These are phyloP conservation scores for Marasmius sp. DNA, from an alignment of 1,284 basidiomycete genomes.

Conservation along the genomic window DNA sequence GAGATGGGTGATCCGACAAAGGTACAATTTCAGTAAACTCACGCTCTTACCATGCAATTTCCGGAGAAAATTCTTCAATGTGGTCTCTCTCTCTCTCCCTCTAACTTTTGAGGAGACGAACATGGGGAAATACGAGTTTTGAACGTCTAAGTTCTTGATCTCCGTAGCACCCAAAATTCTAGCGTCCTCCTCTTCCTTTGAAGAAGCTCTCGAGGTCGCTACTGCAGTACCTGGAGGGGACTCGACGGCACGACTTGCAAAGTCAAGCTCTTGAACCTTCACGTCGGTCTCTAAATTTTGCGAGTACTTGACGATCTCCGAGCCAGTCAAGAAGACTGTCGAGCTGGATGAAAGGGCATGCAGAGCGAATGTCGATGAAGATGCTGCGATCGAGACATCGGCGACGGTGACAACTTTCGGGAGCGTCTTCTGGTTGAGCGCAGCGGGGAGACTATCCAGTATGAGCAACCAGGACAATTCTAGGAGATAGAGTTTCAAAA, in stretches of 20 bases:
- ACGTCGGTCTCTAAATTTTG: slow-evolving; percentile 63
- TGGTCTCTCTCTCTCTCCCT: slow-evolving; percentile 98
- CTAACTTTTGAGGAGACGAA: slow-evolving; percentile 95
- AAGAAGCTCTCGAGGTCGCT: slow-evolving; percentile 36
- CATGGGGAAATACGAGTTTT: slow-evolving; percentile 99
- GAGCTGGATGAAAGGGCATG: slow-evolving; percentile 71
- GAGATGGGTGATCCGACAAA: neutral
- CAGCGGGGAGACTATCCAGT: slow-evolving; percentile 66
- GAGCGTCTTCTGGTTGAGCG: slow-evolving; percentile 70
- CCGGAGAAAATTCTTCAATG: slow-evolving; percentile 99
- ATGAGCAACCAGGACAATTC: slow-evolving; percentile 1
- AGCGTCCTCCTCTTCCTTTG: slow-evolving; percentile 70
- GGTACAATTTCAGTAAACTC: slow-evolving; percentile 31
- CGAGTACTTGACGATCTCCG: slow-evolving; percentile 75
- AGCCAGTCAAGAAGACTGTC: slow-evolving; percentile 77
- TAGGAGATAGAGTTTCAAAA: neutral
- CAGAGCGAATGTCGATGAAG: slow-evolving; percentile 67
- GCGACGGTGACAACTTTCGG: slow-evolving; percentile 75
- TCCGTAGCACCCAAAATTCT: slow-evolving; percentile 81
- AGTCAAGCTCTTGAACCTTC: slow-evolving; percentile 74
- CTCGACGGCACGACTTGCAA: slow-evolving; percentile 55
- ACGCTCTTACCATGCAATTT: slow-evolving; percentile 98
- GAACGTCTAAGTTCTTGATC: slow-evolving; percentile 94
- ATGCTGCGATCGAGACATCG: slow-evolving; percentile 72
- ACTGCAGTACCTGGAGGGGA: slow-evolving; percentile 35